Percentiles rank a stretch among this genome's conserved stretches.
phyloP scores from a whole-genome alignment of 805 yeast species.

The Yamadazyma takamatsuzukensis region DNA sequence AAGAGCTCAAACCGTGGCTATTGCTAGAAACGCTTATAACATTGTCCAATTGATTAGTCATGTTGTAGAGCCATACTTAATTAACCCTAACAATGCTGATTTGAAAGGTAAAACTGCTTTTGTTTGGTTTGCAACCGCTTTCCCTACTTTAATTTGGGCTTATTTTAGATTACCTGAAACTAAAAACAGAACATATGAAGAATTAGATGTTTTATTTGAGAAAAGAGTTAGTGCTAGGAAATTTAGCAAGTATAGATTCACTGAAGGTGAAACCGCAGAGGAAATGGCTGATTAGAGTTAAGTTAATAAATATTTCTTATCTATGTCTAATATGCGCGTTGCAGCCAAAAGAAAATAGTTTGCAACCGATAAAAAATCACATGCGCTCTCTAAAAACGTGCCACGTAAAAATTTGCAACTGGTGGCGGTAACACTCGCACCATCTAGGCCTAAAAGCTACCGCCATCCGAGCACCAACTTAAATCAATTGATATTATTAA shows the following conservation, averaged over 20 bases:
- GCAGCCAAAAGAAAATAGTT: too few species aligned
- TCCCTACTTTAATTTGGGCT: slow-evolving; percentile 33
- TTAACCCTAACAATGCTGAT: slow-evolving; percentile 35
- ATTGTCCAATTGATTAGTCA: slow-evolving; percentile 24
- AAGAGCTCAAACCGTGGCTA: slow-evolving; percentile 36
- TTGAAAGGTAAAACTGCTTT: slow-evolving; percentile 40
- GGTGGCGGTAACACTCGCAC: too few species aligned
- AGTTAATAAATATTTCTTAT: too few species aligned
- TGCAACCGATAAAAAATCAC: too few species aligned
- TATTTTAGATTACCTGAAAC: slow-evolving; percentile 56
- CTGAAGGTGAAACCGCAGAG: slow-evolving; percentile 3
- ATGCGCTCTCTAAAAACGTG: too few species aligned
- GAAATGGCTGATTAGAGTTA: slow-evolving; percentile 2
- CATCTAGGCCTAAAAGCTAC: too few species aligned
- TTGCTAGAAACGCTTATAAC: slow-evolving; percentile 25
- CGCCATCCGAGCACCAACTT: too few species aligned
- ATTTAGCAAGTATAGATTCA: slow-evolving; percentile 1
- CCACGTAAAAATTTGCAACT: too few species aligned
- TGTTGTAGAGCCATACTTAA: slow-evolving; percentile 29
- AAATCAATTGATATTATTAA: slow-evolving; percentile 12
- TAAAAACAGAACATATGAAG: slow-evolving; percentile 50
- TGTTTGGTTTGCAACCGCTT: slow-evolving; percentile 32
- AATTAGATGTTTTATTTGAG: slow-evolving; percentile 51
- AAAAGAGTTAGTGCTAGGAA: slow-evolving; percentile 31
- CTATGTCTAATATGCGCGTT: too few species aligned